phyloP scores from a whole-genome alignment of 306 rosid genomes.

The Boehmeria nivea region DNA sequence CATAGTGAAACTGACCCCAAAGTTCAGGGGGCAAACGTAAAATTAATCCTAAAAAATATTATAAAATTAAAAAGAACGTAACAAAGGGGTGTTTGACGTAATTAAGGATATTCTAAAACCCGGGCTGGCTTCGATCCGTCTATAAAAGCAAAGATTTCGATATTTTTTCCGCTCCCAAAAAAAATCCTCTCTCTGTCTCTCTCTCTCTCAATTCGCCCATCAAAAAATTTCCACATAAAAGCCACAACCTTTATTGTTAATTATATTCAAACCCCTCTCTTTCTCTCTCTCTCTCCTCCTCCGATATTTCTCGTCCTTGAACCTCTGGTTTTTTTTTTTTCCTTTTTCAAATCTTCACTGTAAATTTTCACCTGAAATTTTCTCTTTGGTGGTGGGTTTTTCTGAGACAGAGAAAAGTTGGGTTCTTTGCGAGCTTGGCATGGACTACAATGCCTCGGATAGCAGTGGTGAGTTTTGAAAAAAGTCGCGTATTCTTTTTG shows the following conservation, averaged over 20 bases:
- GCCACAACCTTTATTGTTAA: neutral
- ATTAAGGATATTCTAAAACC: too few relatives aligned
- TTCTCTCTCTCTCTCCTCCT: neutral
- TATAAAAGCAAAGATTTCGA: too few relatives aligned
- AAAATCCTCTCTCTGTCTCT: neutral
- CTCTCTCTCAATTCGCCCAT: neutral
- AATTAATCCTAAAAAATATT: too few relatives aligned
- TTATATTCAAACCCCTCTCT: neutral
- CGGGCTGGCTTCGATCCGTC: too few relatives aligned
- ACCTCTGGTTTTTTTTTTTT: neutral
- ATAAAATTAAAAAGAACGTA: too few relatives aligned
- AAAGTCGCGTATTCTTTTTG: neutral
- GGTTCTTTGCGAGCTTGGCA: neutral
- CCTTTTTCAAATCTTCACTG: neutral
- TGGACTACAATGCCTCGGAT: constrained; percentile 28
- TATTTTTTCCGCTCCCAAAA: neutral
- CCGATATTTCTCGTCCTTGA: too few relatives aligned
- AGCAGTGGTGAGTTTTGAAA: constrained; percentile 36
- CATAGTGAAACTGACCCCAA: too few relatives aligned
- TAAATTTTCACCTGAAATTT: neutral
- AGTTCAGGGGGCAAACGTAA: too few relatives aligned
- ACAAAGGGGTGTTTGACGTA: too few relatives aligned
- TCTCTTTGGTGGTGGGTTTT: neutral
- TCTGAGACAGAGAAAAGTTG: neutral
- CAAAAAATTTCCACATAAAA: neutral